Conservation (phyloP, 2,329 filamentous ascomycete genomes). For the Dendrostoma leiphaemia region DNA sequence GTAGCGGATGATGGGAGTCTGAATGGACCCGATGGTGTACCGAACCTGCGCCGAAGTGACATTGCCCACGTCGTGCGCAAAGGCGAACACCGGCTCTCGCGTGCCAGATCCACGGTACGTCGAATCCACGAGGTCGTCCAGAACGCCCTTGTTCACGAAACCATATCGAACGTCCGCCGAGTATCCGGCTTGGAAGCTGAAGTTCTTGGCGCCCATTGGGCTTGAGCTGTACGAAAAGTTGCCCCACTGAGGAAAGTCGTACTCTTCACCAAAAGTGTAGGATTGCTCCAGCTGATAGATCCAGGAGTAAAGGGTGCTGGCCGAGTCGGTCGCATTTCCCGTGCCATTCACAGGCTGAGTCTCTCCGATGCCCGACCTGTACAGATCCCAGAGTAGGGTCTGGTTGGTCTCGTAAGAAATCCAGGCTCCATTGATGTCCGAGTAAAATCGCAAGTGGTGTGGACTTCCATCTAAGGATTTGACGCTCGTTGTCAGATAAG, state of each 20-base stretch:
- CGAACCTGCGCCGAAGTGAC: slow-evolving; percentile 49
- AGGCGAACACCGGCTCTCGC: slow-evolving; percentile 75
- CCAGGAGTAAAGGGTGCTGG: slow-evolving; percentile 17
- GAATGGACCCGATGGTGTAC: slow-evolving; percentile 73
- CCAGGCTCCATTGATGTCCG: slow-evolving; percentile 72
- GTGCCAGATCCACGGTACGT: slow-evolving; percentile 67
- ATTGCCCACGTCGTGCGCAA: slow-evolving; percentile 48
- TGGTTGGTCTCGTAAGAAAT: slow-evolving; percentile 67
- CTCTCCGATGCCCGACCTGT: slow-evolving; percentile 25
- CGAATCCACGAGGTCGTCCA: slow-evolving; percentile 64
- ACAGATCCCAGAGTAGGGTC: slow-evolving; percentile 65
- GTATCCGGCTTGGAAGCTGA: slow-evolving; percentile 56
- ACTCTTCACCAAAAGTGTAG: slow-evolving; percentile 19
- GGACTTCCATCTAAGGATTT: slow-evolving; percentile 50
- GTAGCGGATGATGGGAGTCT: slow-evolving; percentile 74
- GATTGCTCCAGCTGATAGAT: slow-evolving; percentile 9
- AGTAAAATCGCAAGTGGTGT: slow-evolving; percentile 53
- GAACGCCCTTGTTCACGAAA: slow-evolving; percentile 62
- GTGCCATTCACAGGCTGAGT: slow-evolving; percentile 39
- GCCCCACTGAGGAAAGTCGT: slow-evolving; percentile 53
- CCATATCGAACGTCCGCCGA: slow-evolving; percentile 59
- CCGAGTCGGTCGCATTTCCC: background rate
- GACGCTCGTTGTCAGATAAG: slow-evolving; percentile 68
- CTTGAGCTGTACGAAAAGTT: slow-evolving; percentile 22
- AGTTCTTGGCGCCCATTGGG: slow-evolving; percentile 7